Base-by-base conservation (phyloP, 2,329 filamentous ascomycete species). In the Alternaria infectoria region DNA sequence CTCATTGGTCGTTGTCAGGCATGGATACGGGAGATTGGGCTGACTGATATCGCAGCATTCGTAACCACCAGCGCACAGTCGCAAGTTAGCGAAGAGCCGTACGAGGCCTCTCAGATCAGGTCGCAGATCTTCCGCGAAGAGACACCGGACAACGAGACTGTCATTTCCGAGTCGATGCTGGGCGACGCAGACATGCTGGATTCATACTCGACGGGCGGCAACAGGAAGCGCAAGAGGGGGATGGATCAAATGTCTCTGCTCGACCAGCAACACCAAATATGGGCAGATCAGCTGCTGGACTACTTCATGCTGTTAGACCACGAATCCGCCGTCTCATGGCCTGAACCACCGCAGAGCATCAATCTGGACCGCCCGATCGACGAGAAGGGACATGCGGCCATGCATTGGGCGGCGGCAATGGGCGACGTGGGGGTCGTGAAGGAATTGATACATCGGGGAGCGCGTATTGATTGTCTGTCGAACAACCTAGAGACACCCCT, bases 361-460 rank as follows among this genome's bases (percentile, higher is more conserved):
- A 90, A 97, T 75, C 90, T 96, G 6, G 91, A 99, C 80, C 92
- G 93, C 79, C 86, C 90, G n/a, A 97, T 99, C 66, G 96, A 99
- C 77, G 91, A 93, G 46, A 93, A 97, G 73, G 90, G 91, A 10
- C 94, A 98, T 75, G 97, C 93, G 3, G 94, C 95, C 6, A 87
- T 99, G 69, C 96, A 99, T 77, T 99, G 96, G 96, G 96, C 94
- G 17, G 93, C 93, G 57, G 93, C 96, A 23, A 99, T 99, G 95
- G 96, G 96, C 62, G 96, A 98, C 70, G 85, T 97, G 28, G 92
- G 95, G 52, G 92, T 98, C 15, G 93, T 97, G 65, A 93, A 91
- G 78, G 91, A 97, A 78, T 85, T 99, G 17, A 91, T 96, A 71
- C 87, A 89, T 44, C 93, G 94, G 64, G 90, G 92, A 45, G 93